Evolutionary conservation across 2,329 filamentous ascomycete genomes (phyloP), one percentile per base, ranked within the genome.

Genomic region (Xylaria sp.): DNA sequence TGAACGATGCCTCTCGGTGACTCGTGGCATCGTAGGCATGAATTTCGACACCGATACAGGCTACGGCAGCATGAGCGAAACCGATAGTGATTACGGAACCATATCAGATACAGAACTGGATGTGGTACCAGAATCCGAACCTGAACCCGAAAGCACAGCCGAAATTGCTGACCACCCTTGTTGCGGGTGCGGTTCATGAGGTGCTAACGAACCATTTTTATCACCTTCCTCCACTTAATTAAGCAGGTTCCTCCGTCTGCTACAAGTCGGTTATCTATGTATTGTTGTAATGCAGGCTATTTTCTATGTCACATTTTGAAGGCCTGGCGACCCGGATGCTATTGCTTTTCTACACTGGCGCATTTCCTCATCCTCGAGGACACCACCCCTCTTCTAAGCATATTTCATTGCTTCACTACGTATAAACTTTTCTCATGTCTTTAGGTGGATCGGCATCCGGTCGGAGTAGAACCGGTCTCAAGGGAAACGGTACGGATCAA

Each of bases 21-120:
- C 83, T 13, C 86, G 85, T 71, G 80, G 76, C 51, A 76, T 85
- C 37, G 80, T 87, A 7, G 85, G 86, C 8, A 87, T 88, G 81
- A 82, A 86, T 59, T 74, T 78, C 11, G 86, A 88, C 67, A 81
- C 72, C 3, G 73, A 75, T 37, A 78, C 82, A 1, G 86, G 86
- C 7, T 88, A 88, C 71, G 85, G 80, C 48, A 87, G 80, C 64
- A 69, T 69, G 67, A 68, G 65, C 54, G 65, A 68, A 11, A 46
- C 49, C 10, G 67, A 68, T 9, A 59, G 51, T 21, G 64, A 67
- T 37, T 43, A 58, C 25, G 61, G 46, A 15, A 57, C 54, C 7
- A 21, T 59, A 37, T 63, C 60, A 40, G 55, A 53, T n/a, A 6
- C 23, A 23, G 60, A 63, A 33, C 31, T 33, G n/a, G 57, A 59